These are phyloP conservation scores for Tetradesmus lagerheimii DNA, from an alignment of 139 green algal genomes.

Conservation along the genomic window DNA sequence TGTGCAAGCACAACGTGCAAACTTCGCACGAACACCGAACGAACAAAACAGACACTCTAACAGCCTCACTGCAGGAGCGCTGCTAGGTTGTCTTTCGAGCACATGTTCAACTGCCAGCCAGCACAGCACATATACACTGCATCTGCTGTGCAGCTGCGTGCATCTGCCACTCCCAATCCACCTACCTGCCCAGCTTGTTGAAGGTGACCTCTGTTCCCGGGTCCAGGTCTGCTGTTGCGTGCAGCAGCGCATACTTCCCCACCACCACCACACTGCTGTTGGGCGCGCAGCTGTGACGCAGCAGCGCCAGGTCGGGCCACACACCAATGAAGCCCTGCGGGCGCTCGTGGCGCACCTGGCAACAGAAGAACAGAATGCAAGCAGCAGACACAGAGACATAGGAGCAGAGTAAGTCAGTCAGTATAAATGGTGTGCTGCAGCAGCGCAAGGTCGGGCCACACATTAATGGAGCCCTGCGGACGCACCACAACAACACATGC, in stretches of 20 bases:
- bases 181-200: slow-evolving; percentile 52
- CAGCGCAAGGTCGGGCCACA: not conserved
- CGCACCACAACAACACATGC: slow-evolving; percentile 25
- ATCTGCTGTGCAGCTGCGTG: no score
- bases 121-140: not conserved
- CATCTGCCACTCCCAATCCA: no score
- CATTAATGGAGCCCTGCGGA: not conserved
- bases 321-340: slow-evolving; percentile 60
- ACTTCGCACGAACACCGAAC: no score
- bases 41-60: no score
- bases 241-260: slow-evolving; percentile 57
- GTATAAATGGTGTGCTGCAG: not conserved
- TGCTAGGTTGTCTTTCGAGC: not conserved
- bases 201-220: slow-evolving; percentile 47
- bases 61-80: no score
- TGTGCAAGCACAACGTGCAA: no score
- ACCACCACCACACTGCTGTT: slow-evolving; percentile 61
- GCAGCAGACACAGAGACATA: not conserved
- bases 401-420: not conserved
- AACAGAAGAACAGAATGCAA: not conserved
- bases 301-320: slow-evolving; percentile 60
- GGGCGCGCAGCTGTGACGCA: slow-evolving; percentile 62
- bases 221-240: slow-evolving; percentile 44
- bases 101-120: not conserved
- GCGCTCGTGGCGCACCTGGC: slow-evolving; percentile 57